phyloP scores from a whole-genome alignment of 176 grass and related monocot species.

The maize (Zea mays) region Zm-B73-REFERENCE-NAM-5.0 NC_050098.1:5613501-5614000 shows the following conservation, averaged over 20 bases:
- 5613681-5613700: neutral
- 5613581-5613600: constrained; percentile 1
- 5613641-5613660: neutral
- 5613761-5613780: neutral
- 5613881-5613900: constrained; percentile 4
- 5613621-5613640: neutral
- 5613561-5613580: constrained; percentile 1
- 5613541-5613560: neutral
- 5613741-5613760: neutral
- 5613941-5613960: constrained; percentile 20
- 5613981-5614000: constrained; percentile 2
- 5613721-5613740: neutral
- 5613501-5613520: neutral
- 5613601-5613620: constrained; percentile 21
- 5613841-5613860: neutral
- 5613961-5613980: constrained; percentile 1
- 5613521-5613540: neutral
- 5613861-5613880: neutral
- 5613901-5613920: constrained; percentile 5
- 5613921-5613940: neutral
- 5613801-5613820: constrained; percentile 32
- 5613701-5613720: neutral
- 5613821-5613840: neutral
- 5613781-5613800: constrained; percentile 17
- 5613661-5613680: neutral